These are phyloP conservation scores for Solioccasus polychromus DNA, from an alignment of 768 basidiomycete genomes.

Conservation along the genomic window DNA sequence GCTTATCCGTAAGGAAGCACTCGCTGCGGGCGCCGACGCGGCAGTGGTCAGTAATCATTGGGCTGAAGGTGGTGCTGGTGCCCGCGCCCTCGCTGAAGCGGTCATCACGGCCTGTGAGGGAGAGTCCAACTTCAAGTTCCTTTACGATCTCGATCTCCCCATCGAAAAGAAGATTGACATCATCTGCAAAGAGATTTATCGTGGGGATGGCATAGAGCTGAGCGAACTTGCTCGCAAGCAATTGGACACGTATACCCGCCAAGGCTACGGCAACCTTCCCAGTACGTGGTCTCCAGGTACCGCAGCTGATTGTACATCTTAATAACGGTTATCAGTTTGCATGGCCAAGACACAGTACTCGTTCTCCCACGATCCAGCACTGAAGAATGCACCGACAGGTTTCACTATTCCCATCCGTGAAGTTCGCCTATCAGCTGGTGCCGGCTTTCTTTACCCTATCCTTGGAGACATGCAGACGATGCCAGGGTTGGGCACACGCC, in stretches of 20 bases:
- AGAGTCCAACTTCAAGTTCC: constrained; percentile 84
- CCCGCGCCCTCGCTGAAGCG: constrained; percentile 87
- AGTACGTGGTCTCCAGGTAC: constrained; percentile 47
- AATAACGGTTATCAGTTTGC: constrained; percentile 58
- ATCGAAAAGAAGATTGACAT: constrained; percentile 87
- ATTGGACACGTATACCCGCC: constrained; percentile 86
- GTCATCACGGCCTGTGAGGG: constrained; percentile 83
- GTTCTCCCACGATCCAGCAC: constrained; percentile 89
- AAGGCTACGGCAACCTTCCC: constrained; percentile 77
- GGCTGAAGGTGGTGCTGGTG: constrained; percentile 93
- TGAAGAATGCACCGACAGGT: constrained; percentile 88
- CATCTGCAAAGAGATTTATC: constrained; percentile 90
- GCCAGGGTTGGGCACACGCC: constrained; percentile 92
- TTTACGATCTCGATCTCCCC: constrained; percentile 81
- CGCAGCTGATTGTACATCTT: background rate
- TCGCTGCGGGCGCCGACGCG: constrained; percentile 87
- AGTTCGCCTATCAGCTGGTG: constrained; percentile 86
- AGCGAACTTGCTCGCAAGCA: constrained; percentile 83
- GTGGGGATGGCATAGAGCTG: constrained; percentile 86
- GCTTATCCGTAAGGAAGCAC: constrained; percentile 75
- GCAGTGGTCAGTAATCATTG: constrained; percentile 97
- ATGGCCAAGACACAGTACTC: constrained; percentile 99
- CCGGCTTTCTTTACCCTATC: constrained; percentile 94
- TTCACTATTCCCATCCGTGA: constrained; percentile 92
- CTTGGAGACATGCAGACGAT: constrained; percentile 98